Percentiles rank a stretch among this genome's conserved stretches.
Evolutionary conservation across 352 stramenopile species (phyloP).

Genomic region (Peronosclerospora sorghi): DNA sequence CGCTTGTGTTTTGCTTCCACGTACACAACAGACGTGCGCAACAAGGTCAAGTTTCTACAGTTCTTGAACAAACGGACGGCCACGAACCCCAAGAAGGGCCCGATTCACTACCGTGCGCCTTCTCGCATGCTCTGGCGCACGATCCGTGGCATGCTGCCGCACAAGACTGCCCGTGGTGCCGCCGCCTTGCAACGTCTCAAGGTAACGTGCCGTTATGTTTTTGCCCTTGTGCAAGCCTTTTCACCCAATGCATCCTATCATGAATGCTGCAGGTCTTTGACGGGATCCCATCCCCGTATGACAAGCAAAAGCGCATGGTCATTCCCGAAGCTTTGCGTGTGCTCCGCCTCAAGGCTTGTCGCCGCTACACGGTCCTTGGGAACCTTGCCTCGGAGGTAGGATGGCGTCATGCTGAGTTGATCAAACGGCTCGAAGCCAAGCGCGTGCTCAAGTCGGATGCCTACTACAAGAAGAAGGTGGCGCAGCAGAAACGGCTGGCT

Average conservation of each 20-base stretch:
- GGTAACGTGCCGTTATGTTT: constrained; percentile 29
- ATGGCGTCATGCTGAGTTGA: constrained; percentile 95
- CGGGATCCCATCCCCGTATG: constrained; percentile 96
- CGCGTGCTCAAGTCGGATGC: constrained; percentile 91
- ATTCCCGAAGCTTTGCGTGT: constrained; percentile 93
- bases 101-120: constrained; percentile 96
- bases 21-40: constrained; percentile 81
- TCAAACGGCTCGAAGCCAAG: constrained; percentile 91
- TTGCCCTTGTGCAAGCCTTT: no score
- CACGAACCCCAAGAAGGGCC: constrained; percentile 95
- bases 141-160: constrained; percentile 97
- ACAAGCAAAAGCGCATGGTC: constrained; percentile 99
- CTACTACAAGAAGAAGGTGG: constrained; percentile 97
- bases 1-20: constrained; percentile 19
- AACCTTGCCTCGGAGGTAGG: constrained; percentile 91
- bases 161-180: constrained; percentile 96
- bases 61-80: constrained; percentile 98
- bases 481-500: constrained; percentile 82
- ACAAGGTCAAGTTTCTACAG: constrained; percentile 97
- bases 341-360: constrained; percentile 89
- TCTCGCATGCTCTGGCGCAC: constrained; percentile 89
- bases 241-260: no score
- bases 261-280: constrained; percentile 86
- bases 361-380: constrained; percentile 93
- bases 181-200: constrained; percentile 92